These are phyloP conservation scores for Cardamine chenopodiifolia DNA, from an alignment of 345 rosid species.

Conservation along the genomic window DNA sequence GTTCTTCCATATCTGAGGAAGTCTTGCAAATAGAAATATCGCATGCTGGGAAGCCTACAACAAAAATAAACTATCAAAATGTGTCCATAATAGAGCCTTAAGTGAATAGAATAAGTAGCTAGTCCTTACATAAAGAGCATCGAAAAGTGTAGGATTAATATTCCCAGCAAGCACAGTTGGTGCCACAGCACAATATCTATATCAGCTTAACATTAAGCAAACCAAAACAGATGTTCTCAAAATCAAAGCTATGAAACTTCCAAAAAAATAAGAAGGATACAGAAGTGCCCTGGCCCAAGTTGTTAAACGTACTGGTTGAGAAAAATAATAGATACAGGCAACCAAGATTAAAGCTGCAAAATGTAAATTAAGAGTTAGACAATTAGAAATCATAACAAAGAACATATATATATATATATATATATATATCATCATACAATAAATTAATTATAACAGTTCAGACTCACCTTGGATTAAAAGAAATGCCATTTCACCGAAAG, in stretches of 20 bases:
- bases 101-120: background rate
- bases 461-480: conserved; percentile 67
- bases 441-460: too few relatives aligned
- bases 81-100: background rate
- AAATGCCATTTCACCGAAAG: conserved; percentile 86
- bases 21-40: conserved; percentile 83
- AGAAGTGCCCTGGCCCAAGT: conserved; percentile 65
- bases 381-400: conserved; percentile 24
- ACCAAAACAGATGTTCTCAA: background rate
- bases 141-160: conserved; percentile 81
- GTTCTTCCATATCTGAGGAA: conserved; percentile 94
- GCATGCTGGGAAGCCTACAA: conserved; percentile 96
- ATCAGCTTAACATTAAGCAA: conserved; percentile 45
- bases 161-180: conserved; percentile 84
- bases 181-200: conserved; percentile 82
- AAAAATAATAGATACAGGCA: conserved; percentile 66
- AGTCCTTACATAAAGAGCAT: conserved; percentile 83
- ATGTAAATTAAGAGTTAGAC: conserved; percentile 12
- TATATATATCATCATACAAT: too few relatives aligned
- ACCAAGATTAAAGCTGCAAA: conserved; percentile 73
- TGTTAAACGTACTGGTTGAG: conserved; percentile 54
- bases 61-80: background rate
- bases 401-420: background rate
- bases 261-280: conserved; percentile 53
- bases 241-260: conserved; percentile 8